Evolutionary conservation across 345 rosid genomes (phyloP).

Genomic region (Firmiana major): DNA sequence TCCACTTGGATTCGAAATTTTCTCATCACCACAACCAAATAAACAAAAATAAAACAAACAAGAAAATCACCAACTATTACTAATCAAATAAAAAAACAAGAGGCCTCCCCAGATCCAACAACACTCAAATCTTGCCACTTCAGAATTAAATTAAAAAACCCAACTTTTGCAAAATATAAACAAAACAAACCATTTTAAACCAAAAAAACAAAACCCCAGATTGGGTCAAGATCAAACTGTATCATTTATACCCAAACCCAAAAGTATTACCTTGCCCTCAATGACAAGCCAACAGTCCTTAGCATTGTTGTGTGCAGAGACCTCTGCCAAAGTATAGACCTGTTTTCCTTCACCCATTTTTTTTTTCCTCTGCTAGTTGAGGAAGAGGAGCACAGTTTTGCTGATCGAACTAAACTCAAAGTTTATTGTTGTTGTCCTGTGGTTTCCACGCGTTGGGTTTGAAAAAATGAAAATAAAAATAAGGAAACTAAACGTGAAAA

Average conservation of each 20-base stretch:
- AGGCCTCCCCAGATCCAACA: slow-evolving; percentile 2
- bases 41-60: not conserved
- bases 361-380: not conserved
- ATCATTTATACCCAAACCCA: not conserved
- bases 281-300: slow-evolving; percentile 91
- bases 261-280: slow-evolving; percentile 63
- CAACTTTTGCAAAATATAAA: not conserved
- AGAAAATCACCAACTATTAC: not conserved
- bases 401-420: not conserved
- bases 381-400: not conserved
- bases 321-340: slow-evolving; percentile 64
- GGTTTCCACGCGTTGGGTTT: not conserved
- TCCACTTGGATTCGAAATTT: not conserved
- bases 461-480: not conserved
- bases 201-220: not conserved
- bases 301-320: slow-evolving; percentile 57
- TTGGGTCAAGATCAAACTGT: not conserved
- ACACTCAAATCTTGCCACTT: not conserved
- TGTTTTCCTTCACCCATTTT: slow-evolving; percentile 61
- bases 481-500: not conserved
- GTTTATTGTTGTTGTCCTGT: not conserved
- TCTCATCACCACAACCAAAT: not conserved
- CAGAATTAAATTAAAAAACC: not conserved
- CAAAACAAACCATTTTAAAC: not conserved
- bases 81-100: not conserved